Evolutionary conservation across 106 monocot species (phyloP).

Genomic region (Amphibolis antarctica): DNA sequence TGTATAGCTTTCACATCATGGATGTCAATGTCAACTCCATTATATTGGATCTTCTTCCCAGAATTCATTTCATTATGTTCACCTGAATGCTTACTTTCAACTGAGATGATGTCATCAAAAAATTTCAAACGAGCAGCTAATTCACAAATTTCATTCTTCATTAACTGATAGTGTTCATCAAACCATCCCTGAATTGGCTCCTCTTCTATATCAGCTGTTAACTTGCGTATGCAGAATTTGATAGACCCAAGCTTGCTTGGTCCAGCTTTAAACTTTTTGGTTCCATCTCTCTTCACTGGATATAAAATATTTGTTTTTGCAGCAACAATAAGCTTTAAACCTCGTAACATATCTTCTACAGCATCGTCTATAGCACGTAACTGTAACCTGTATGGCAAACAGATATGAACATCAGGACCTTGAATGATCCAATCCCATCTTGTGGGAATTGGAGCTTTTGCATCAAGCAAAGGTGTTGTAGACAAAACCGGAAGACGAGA

Average conservation of each 20-base stretch:
- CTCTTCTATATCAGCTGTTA: constrained; percentile 86
- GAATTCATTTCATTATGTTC: constrained; percentile 19
- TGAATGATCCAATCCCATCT: constrained; percentile 92
- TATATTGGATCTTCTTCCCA: constrained; percentile 32
- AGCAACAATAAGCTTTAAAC: constrained; percentile 54
- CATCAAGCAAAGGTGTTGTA: constrained; percentile 24
- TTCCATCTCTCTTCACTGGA: constrained; percentile 35
- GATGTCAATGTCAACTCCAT: constrained; percentile 44
- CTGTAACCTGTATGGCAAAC: constrained; percentile 81
- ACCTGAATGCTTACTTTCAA: constrained; percentile 9
- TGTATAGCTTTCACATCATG: constrained; percentile 24
- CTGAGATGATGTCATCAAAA: constrained; percentile 47
- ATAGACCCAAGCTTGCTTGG: constrained; percentile 59
- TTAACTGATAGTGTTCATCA: constrained; percentile 85
- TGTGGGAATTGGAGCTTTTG: constrained; percentile 29
- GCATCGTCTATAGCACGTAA: constrained; percentile 98
- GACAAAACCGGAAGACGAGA: constrained; percentile 69
- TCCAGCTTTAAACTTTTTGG: constrained; percentile 43
- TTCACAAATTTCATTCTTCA: constrained; percentile 79
- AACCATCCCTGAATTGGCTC: constrained; percentile 99
- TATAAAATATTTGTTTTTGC: constrained; percentile 44
- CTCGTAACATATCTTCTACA: constrained; percentile 76
- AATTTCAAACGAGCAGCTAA: constrained; percentile 44
- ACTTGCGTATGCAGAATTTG: constrained; percentile 55
- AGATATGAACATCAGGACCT: constrained; percentile 67